phyloP scores from a whole-genome alignment of 2,329 filamentous ascomycete genomes.

The Penicillium griseofulvum region DNA sequence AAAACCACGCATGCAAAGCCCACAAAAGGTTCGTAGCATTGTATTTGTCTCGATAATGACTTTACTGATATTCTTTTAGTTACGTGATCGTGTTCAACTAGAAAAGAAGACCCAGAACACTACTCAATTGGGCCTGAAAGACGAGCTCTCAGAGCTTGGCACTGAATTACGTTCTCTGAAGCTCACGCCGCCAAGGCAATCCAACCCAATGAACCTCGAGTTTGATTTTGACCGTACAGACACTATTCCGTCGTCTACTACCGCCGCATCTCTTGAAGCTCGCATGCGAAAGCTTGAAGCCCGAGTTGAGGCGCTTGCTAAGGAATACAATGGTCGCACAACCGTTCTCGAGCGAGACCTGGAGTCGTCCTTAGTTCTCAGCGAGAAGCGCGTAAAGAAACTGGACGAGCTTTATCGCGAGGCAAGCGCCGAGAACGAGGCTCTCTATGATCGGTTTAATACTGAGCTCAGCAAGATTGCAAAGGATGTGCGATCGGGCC shows the following conservation, averaged over 20 bases:
- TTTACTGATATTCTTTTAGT: conserved; percentile 27
- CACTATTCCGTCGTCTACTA: conserved; percentile 14
- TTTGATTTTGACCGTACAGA: conserved; percentile 30
- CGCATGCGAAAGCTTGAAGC: conserved; percentile 67
- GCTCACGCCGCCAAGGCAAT: conserved; percentile 31
- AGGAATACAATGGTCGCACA: conserved; percentile 61
- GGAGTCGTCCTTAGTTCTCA: conserved; percentile 67
- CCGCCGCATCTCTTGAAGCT: conserved; percentile 34
- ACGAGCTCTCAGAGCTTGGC: conserved; percentile 75
- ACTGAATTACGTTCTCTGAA: conserved; percentile 66
- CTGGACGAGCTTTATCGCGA: conserved; percentile 89
- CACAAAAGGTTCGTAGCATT: conserved; percentile 51
- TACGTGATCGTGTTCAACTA: conserved; percentile 77
- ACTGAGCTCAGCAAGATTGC: conserved; percentile 82
- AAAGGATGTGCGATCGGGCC: conserved; percentile 69
- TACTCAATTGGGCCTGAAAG: conserved; percentile 66
- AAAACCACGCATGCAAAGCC: conserved; percentile 65
- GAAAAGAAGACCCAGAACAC: conserved; percentile 73
- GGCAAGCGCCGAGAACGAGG: conserved; percentile 84
- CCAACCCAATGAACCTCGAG: conserved; percentile 28
- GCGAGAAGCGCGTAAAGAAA: conserved; percentile 73
- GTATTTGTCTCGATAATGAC: neutral
- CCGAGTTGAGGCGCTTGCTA: conserved; percentile 59
- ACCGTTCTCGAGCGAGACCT: conserved; percentile 67
- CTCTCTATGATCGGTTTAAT: conserved; percentile 89